Percentiles rank a stretch among this genome's conserved stretches.
Conservation (phyloP, 306 rosid species). For the Trifolium repens region DNA sequence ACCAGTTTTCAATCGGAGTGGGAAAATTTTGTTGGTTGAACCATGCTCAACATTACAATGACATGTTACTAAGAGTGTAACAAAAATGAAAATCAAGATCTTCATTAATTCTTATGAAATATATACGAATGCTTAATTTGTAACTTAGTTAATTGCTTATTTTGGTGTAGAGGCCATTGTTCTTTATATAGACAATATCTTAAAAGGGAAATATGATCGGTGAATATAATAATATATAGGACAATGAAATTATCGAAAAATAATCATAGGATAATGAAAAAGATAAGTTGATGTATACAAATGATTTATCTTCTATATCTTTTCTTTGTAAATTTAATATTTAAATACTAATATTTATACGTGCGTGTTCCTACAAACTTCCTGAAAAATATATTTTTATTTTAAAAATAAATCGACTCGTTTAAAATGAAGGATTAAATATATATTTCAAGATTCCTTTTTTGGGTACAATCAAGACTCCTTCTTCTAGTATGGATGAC, state of each 20-base stretch:
- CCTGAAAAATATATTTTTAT: neutral
- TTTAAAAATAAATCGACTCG: neutral
- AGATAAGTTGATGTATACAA: neutral
- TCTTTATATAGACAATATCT: neutral
- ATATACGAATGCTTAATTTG: neutral
- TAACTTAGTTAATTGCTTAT: neutral
- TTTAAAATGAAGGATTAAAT: neutral
- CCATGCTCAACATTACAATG: constrained; percentile 31
- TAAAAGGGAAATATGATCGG: neutral
- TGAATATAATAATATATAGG: neutral
- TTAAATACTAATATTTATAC: neutral
- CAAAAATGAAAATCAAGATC: neutral
- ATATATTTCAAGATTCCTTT: neutral
- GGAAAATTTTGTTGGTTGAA: constrained; percentile 37
- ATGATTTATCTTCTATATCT: neutral
- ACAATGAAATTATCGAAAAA: neutral
- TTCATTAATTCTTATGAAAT: neutral
- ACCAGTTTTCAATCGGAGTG: constrained; percentile 43
- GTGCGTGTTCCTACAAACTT: neutral
- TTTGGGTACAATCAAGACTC: too few species aligned
- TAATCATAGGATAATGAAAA: neutral
- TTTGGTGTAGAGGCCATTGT: neutral
- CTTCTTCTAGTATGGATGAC: neutral
- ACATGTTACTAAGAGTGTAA: constrained; percentile 15
- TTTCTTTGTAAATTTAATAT: neutral